Percentiles rank a stretch among this genome's conserved stretches.
phyloP scores from a whole-genome alignment of 2,329 filamentous ascomycete species.

The Sarocladium brachiariae region DNA sequence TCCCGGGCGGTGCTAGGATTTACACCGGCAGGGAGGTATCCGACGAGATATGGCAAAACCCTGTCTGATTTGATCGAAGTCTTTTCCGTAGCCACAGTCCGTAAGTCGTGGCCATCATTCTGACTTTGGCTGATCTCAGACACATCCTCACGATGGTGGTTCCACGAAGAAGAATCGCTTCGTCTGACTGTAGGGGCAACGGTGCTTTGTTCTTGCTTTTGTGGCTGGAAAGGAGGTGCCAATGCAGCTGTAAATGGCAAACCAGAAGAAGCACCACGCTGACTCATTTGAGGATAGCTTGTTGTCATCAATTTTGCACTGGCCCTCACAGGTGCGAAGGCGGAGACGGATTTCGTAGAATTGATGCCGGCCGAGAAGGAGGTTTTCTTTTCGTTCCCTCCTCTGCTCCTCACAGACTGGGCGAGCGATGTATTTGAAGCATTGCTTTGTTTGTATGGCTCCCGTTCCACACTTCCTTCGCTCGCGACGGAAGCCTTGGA shows the following conservation, averaged over 20 bases:
- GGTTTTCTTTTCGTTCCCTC: slow-evolving; percentile 2
- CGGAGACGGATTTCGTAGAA: slow-evolving; percentile 21
- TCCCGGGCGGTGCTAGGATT: slow-evolving; percentile 33
- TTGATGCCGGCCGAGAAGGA: slow-evolving; percentile 18
- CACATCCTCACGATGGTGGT: background rate
- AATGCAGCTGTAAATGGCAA: slow-evolving; percentile 40
- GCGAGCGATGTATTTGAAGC: background rate
- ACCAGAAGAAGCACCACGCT: slow-evolving; percentile 16
- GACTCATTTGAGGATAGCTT: slow-evolving; percentile 22
- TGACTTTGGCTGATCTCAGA: too few relatives aligned
- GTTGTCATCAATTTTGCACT: slow-evolving; percentile 17
- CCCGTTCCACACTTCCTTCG: slow-evolving; percentile 8
- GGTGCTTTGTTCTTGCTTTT: background rate
- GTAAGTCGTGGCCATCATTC: background rate
- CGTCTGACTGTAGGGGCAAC: slow-evolving; percentile 16
- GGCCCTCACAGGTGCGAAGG: slow-evolving; percentile 15
- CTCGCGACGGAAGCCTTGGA: slow-evolving; percentile 14
- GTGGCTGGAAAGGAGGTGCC: slow-evolving; percentile 42
- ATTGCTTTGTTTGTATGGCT: slow-evolving; percentile 2
- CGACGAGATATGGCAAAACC: slow-evolving; percentile 46
- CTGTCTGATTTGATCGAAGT: background rate
- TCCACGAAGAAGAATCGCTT: background rate
- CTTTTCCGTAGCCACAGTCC: background rate
- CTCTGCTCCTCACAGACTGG: background rate
- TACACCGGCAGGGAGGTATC: slow-evolving; percentile 39